Conservation (phyloP, 108 stramenopile genomes). For the Chaetoceros tenuissimus region DNA sequence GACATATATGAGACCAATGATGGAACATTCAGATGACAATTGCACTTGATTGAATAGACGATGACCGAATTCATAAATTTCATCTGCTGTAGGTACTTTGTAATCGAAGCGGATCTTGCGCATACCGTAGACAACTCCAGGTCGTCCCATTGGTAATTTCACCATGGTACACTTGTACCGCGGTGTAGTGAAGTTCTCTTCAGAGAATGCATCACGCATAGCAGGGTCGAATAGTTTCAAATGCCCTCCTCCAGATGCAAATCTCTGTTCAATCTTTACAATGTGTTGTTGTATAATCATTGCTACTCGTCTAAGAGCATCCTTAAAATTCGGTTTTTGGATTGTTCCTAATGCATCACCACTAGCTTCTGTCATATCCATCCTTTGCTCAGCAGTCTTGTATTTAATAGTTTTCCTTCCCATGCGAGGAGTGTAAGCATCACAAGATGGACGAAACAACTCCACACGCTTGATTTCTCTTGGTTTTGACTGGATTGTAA, state of each 20-base stretch:
- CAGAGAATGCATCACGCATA: constrained; percentile 65
- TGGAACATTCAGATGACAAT: constrained; percentile 93
- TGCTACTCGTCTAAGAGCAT: constrained; percentile 81
- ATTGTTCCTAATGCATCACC: constrained; percentile 75
- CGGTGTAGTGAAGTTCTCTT: constrained; percentile 60
- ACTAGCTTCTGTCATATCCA: constrained; percentile 42
- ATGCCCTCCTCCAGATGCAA: constrained; percentile 37
- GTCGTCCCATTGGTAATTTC: constrained; percentile 73
- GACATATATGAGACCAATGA: constrained; percentile 97
- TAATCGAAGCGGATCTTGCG: constrained; percentile 53
- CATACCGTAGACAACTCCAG: constrained; percentile 62
- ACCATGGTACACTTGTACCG: constrained; percentile 76
- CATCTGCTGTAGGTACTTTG: constrained; percentile 63
- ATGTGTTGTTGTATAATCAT: constrained; percentile 85
- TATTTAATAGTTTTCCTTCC: constrained; percentile 57
- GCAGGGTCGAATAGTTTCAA: constrained; percentile 49
- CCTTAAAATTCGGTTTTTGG: constrained; percentile 73
- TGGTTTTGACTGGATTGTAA: constrained; percentile 7
- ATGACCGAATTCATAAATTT: constrained; percentile 86
- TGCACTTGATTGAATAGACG: constrained; percentile 89
- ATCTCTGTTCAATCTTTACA: constrained; percentile 78
- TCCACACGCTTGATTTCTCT: constrained; percentile 30
- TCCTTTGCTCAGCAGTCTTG: constrained; percentile 57
- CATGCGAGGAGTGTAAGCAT: constrained; percentile 83
- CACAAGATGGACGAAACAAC: constrained; percentile 77